Percentiles rank a stretch among this genome's conserved stretches.
phyloP scores from a whole-genome alignment of 208 protist species.

The Vickermania ingenoplastis region DNA sequence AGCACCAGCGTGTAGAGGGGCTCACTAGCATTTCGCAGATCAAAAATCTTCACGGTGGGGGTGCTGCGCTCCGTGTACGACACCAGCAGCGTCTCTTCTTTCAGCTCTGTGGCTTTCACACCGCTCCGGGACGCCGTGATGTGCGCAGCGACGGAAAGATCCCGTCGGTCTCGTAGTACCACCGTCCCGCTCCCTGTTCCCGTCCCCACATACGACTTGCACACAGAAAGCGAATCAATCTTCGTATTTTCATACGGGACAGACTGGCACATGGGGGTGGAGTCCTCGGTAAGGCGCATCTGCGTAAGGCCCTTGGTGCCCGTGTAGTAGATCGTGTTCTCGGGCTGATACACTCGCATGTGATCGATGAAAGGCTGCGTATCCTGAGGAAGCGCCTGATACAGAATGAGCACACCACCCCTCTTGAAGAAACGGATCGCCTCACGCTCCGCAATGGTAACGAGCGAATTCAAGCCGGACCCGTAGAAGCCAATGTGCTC shows the following conservation, averaged over 20 bases:
- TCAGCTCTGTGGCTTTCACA: constrained; percentile 66
- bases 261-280: constrained; percentile 28
- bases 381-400: constrained; percentile 36
- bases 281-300: constrained; percentile 30
- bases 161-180: constrained; percentile 37
- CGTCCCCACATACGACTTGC: constrained; percentile 58
- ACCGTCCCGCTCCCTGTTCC: constrained; percentile 53
- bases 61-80: constrained; percentile 54
- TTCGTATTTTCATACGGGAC: constrained; percentile 43
- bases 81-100: constrained; percentile 69
- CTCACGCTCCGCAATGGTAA: constrained; percentile 64
- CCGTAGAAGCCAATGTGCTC: constrained; percentile 52
- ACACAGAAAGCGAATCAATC: constrained; percentile 51
- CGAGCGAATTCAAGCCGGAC: constrained; percentile 46
- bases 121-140: constrained; percentile 37
- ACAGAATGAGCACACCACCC: constrained; percentile 59
- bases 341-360: constrained; percentile 53
- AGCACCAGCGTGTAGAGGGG: constrained; percentile 44
- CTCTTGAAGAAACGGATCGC: constrained; percentile 76
- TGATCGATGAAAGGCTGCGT: constrained; percentile 76
- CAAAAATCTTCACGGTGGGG: constrained; percentile 73
- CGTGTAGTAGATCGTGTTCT: constrained; percentile 69
- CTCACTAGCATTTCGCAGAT: constrained; percentile 62
- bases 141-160: constrained; percentile 34
- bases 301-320: constrained; percentile 76